These are phyloP conservation scores for Candida qinlingensis DNA, from an alignment of 805 yeast species.

Conservation along the genomic window DNA sequence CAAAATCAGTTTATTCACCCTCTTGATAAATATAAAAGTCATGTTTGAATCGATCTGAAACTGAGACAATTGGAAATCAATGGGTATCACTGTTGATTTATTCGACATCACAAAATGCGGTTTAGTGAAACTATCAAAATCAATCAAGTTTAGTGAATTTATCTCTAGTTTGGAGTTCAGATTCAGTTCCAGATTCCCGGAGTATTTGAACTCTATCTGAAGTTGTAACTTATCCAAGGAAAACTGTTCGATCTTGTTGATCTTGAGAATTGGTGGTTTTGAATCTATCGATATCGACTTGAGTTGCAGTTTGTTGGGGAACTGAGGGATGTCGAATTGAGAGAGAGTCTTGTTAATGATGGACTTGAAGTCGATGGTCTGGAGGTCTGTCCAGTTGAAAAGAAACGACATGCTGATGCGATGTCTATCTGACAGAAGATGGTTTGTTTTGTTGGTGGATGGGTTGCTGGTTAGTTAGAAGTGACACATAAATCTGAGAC, in stretches of 20 bases:
- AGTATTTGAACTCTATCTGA: conserved; percentile 20
- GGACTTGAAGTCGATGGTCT: conserved; percentile 17
- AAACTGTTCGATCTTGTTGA: conserved; percentile 21
- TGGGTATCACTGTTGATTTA: conserved; percentile 23
- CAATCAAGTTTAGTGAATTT: conserved; percentile 21
- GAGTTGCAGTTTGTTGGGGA: conserved; percentile 19
- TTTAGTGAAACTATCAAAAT: conserved; percentile 22
- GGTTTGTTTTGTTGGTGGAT: not conserved
- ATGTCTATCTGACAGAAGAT: no score
- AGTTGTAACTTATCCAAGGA: conserved; percentile 16
- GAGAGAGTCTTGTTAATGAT: conserved; percentile 20
- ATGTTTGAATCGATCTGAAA: conserved; percentile 18
- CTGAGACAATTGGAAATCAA: conserved; percentile 17
- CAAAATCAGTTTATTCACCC: conserved; percentile 16
- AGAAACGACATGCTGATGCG: conserved; percentile 18
- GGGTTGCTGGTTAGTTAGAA: not conserved
- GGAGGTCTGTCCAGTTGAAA: conserved; percentile 21
- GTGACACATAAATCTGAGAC: not conserved
- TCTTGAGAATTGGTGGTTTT: conserved; percentile 16
- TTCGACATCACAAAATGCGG: conserved; percentile 22
- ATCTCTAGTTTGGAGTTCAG: conserved; percentile 21
- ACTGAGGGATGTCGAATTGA: conserved; percentile 12
- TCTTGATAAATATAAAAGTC: conserved; percentile 19
- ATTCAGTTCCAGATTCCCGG: conserved; percentile 17
- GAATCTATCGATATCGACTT: conserved; percentile 14